Conservation (phyloP, 768 basidiomycete species). For the Podaxis mareebaensis region DNA sequence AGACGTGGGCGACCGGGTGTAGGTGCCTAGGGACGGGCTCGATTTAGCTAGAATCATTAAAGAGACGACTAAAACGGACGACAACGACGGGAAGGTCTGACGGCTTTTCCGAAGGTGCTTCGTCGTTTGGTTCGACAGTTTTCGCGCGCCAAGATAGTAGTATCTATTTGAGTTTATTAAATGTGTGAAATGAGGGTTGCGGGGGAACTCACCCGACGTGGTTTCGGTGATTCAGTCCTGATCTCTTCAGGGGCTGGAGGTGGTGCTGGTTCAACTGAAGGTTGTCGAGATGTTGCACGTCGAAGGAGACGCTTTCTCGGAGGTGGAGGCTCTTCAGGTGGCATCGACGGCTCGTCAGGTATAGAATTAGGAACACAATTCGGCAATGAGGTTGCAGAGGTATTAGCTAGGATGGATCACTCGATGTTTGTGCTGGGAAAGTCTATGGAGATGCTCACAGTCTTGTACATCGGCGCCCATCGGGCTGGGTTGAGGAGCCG, state of each 20-base stretch:
- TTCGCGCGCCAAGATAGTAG: slow-evolving; percentile 43
- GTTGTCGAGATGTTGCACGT: slow-evolving; percentile 40
- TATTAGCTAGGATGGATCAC: slow-evolving; percentile 12
- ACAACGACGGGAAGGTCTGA: slow-evolving; percentile 14
- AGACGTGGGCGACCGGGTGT: slow-evolving; percentile 43
- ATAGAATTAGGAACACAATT: slow-evolving; percentile 54
- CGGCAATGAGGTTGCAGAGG: slow-evolving; percentile 40
- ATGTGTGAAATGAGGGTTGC: neutral
- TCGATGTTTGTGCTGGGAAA: neutral
- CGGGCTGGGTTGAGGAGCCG: slow-evolving; percentile 16
- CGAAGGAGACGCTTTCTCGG: slow-evolving; percentile 32
- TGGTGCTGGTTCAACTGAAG: slow-evolving; percentile 36
- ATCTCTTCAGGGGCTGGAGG: neutral
- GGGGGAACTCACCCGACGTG: slow-evolving; percentile 13
- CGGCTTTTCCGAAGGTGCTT: neutral
- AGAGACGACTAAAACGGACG: slow-evolving; percentile 12
- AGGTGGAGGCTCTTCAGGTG: slow-evolving; percentile 26
- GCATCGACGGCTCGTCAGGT: slow-evolving; percentile 49
- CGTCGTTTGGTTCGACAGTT: slow-evolving; percentile 30
- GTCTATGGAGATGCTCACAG: neutral
- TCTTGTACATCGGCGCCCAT: slow-evolving; percentile 20
- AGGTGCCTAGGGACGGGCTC: slow-evolving; percentile 34
- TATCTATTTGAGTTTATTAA: neutral
- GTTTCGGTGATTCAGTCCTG: slow-evolving; percentile 15
- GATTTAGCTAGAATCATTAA: neutral